Conservation (phyloP, 78 protist species). For the Diacronema lutheri region DNA sequence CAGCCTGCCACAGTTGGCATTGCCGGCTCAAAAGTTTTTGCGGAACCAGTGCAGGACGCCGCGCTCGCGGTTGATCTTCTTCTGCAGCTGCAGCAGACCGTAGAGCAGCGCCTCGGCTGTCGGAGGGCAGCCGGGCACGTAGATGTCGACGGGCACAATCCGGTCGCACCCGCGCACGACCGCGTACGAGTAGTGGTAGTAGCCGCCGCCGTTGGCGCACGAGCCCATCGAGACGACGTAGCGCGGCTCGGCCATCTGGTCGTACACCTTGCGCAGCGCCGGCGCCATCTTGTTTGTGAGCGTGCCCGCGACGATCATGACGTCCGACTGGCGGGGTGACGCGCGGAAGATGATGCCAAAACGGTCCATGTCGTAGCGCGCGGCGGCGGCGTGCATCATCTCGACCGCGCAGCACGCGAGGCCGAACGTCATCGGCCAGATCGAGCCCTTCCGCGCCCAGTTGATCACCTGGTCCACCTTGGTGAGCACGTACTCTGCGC, state of each 20-base stretch:
- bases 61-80: conserved; percentile 74
- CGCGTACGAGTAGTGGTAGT: conserved; percentile 94
- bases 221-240: conserved; percentile 94
- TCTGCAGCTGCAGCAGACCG: conserved; percentile 85
- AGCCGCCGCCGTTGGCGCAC: conserved; percentile 98
- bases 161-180: conserved; percentile 96
- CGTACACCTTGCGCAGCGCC: conserved; percentile 88
- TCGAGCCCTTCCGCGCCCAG: conserved; percentile 82
- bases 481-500: conserved; percentile 69
- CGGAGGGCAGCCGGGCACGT: conserved; percentile 98
- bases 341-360: conserved; percentile 91
- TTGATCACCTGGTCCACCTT: conserved; percentile 74
- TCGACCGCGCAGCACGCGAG: conserved; percentile 98
- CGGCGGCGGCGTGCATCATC: conserved; percentile 91
- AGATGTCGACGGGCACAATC: conserved; percentile 93
- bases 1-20: no score
- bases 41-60: conserved; percentile 49
- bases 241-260: conserved; percentile 79
- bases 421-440: conserved; percentile 97
- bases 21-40: no score
- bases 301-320: conserved; percentile 95
- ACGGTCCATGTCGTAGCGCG: conserved; percentile 89
- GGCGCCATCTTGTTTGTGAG: conserved; percentile 98
- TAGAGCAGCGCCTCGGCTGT: conserved; percentile 93
- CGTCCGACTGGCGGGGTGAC: conserved; percentile 90